Percentiles rank a stretch among this genome's conserved stretches.
phyloP scores from a whole-genome alignment of 768 basidiomycete species.

The Guyanaporus albipodus region DNA sequence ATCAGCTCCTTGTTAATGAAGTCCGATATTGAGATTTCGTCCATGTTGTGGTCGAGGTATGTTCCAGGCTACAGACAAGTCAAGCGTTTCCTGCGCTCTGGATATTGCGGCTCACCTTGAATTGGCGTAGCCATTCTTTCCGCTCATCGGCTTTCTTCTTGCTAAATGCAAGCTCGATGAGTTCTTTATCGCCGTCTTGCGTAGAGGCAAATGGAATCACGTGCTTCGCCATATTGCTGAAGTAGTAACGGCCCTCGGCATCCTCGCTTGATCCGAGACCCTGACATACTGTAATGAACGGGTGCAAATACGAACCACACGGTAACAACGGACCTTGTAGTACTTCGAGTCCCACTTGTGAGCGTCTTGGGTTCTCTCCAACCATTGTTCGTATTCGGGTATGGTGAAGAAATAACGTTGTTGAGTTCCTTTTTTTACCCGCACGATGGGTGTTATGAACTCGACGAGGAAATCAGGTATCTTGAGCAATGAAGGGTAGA shows the following conservation, averaged over 20 bases:
- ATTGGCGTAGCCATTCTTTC: conserved; percentile 96
- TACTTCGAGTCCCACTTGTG: conserved; percentile 92
- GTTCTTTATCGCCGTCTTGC: conserved; percentile 75
- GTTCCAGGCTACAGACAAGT: conserved; percentile 74
- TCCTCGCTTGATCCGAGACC: conserved; percentile 95
- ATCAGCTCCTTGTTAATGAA: conserved; percentile 99
- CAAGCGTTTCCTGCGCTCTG: neutral
- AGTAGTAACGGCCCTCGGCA: conserved; percentile 88
- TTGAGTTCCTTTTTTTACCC: conserved; percentile 80
- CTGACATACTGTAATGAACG: conserved; percentile 37
- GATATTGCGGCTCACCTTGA: conserved; percentile 53
- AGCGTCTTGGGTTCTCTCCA: conserved; percentile 68
- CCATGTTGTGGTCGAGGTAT: conserved; percentile 82
- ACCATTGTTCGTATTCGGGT: conserved; percentile 94
- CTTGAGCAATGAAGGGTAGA: conserved; percentile 90
- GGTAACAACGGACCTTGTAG: conserved; percentile 72
- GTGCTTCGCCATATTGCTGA: conserved; percentile 87
- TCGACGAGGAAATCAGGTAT: conserved; percentile 92
- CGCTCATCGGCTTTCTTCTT: conserved; percentile 99
- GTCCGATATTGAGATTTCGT: conserved; percentile 83
- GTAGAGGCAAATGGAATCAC: conserved; percentile 88
- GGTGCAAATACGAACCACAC: neutral
- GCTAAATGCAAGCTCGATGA: conserved; percentile 98
- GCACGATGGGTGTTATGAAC: conserved; percentile 97
- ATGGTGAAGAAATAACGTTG: conserved; percentile 92